Evolutionary conservation across 176 grass and related monocot species (phyloP).

Genomic region (Rhynchospora pubera): DNA sequence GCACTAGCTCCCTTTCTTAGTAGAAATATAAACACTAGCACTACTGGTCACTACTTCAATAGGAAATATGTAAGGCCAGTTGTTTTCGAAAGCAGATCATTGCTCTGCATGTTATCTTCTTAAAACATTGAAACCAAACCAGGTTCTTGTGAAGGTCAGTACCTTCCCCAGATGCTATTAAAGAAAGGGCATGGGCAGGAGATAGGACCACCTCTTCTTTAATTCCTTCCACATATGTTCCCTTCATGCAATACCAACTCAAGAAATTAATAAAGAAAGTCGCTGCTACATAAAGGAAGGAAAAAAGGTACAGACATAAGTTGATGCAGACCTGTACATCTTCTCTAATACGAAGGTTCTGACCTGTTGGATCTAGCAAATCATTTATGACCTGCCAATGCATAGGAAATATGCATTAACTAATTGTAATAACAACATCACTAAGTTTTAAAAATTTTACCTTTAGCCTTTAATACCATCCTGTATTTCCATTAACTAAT

Average conservation of each 20-base stretch:
- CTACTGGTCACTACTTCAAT: not conserved
- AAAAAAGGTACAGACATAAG: not conserved
- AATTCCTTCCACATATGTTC: slow-evolving; percentile 97
- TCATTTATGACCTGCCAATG: slow-evolving; percentile 85
- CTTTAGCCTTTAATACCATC: slow-evolving; percentile 16
- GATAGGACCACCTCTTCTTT: slow-evolving; percentile 99
- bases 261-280: slow-evolving; percentile 2
- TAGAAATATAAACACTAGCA: not conserved
- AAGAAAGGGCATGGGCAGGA: slow-evolving; percentile 94
- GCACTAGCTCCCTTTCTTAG: not conserved
- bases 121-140: slow-evolving; percentile 6
- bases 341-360: slow-evolving; percentile 97
- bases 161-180: slow-evolving; percentile 99
- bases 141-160: slow-evolving; percentile 12
- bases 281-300: not conserved
- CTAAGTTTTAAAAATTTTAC: slow-evolving; percentile 1
- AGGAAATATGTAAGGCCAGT: not conserved
- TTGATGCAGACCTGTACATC: slow-evolving; percentile 61
- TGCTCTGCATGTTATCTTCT: not conserved
- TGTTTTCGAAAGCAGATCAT: not conserved
- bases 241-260: slow-evolving; percentile 40
- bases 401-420: not conserved
- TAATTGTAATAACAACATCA: slow-evolving; percentile 22
- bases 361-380: slow-evolving; percentile 85
- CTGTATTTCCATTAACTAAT: not conserved